Evolutionary conservation across 2,329 filamentous ascomycete genomes (phyloP).

Genomic region (Fusarium clavum): DNA sequence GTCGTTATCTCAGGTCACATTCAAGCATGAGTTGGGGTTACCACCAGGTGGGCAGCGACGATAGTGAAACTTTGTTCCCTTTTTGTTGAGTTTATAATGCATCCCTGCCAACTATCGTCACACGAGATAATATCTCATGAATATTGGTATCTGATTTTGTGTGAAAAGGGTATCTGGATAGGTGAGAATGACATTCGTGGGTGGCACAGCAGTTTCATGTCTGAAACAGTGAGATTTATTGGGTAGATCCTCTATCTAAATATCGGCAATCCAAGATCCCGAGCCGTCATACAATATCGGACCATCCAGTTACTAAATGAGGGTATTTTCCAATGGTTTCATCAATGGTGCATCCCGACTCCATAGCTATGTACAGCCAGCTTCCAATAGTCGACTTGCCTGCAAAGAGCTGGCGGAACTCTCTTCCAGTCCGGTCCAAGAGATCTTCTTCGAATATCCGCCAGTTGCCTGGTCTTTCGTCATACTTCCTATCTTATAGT

Average conservation of each 20-base stretch:
- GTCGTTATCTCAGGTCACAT: conserved; percentile 2
- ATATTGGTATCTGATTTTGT: background rate
- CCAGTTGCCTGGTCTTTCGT: background rate
- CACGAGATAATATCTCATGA: background rate
- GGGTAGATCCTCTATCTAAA: background rate
- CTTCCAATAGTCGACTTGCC: background rate
- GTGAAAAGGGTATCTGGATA: background rate
- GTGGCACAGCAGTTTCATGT: background rate
- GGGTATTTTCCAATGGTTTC: background rate
- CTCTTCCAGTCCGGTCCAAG: background rate
- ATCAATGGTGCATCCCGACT: background rate
- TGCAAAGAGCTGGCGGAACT: background rate
- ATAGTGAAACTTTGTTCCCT: background rate
- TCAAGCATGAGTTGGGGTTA: background rate
- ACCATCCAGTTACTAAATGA: background rate
- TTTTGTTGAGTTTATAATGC: background rate
- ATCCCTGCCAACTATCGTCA: background rate
- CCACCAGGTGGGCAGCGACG: background rate
- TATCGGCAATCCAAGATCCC: background rate
- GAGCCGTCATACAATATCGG: background rate
- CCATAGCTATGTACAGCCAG: background rate
- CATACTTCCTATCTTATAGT: background rate
- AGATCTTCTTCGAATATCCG: background rate
- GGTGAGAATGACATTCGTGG: background rate
- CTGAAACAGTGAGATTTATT: background rate